Conservation (phyloP, 441 rosid species). For the Geranium incanum region DNA sequence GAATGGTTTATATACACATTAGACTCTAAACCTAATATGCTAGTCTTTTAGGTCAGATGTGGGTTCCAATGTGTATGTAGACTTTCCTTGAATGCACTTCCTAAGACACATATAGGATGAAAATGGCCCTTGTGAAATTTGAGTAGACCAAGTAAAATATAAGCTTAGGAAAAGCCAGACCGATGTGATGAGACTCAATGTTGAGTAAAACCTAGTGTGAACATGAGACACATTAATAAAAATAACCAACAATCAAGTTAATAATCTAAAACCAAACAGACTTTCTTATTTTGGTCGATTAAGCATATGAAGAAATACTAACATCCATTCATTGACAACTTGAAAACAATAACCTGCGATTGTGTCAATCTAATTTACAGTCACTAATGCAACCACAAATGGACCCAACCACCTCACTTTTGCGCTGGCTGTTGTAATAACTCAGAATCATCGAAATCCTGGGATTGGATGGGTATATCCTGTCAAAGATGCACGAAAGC, state of each 20-base stretch:
- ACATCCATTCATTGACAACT: background rate
- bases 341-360: background rate
- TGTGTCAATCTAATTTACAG: background rate
- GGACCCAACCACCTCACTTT: background rate
- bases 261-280: background rate
- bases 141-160: too few species aligned
- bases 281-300: background rate
- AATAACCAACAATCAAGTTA: background rate
- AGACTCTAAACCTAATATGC: too few species aligned
- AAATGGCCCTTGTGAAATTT: too few species aligned
- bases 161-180: too few species aligned
- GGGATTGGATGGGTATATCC: slow-evolving; percentile 2
- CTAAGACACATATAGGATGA: too few species aligned
- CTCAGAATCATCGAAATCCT: background rate
- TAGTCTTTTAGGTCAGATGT: too few species aligned
- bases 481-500: background rate
- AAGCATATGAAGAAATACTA: background rate
- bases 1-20: too few species aligned
- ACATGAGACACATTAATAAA: too few species aligned
- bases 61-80: too few species aligned
- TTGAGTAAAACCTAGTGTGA: too few species aligned
- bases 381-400: background rate
- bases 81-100: too few species aligned
- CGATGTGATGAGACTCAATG: too few species aligned
- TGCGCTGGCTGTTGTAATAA: background rate